These are phyloP conservation scores for Aquilaria agallochum DNA, from an alignment of 441 rosid species.

Conservation along the genomic window DNA sequence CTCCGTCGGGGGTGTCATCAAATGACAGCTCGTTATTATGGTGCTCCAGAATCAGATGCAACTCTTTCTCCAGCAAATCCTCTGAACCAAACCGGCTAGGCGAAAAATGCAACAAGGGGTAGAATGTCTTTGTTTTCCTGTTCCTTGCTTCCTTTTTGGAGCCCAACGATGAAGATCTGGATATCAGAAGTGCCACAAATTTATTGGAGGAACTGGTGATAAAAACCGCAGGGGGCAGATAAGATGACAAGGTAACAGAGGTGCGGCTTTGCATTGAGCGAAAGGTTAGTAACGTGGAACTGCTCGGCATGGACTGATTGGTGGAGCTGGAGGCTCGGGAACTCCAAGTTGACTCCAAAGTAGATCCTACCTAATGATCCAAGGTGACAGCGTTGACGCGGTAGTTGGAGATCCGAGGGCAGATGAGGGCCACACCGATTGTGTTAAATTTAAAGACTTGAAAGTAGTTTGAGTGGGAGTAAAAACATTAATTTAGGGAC, in stretches of 20 bases:
- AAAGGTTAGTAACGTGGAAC: slow-evolving; percentile 52
- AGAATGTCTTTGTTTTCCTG: too few species aligned
- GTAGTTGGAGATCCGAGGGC: slow-evolving; percentile 80
- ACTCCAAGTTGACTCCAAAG: slow-evolving; percentile 80
- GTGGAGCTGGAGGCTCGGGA: slow-evolving; percentile 69
- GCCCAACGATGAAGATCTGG: slow-evolving; percentile 36
- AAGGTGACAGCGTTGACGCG: slow-evolving; percentile 66
- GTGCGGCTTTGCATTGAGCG: slow-evolving; percentile 25
- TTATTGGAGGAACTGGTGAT: slow-evolving; percentile 93
- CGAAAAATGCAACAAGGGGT: too few species aligned
- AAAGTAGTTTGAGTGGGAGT: too few species aligned
- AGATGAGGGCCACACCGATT: slow-evolving; percentile 57
- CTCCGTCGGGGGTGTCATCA: too few species aligned
- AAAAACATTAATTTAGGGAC: too few species aligned
- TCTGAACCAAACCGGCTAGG: too few species aligned
- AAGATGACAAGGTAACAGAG: slow-evolving; percentile 62
- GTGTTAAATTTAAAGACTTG: too few species aligned
- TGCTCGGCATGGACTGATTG: slow-evolving; percentile 72
- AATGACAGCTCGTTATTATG: too few species aligned
- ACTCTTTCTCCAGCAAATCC: too few species aligned
- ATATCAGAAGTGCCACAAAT: slow-evolving; percentile 62
- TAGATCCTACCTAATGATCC: slow-evolving; percentile 88
- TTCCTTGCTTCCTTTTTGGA: slow-evolving; percentile 2
- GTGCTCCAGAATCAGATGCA: too few species aligned
- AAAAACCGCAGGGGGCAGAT: slow-evolving; percentile 94